phyloP scores from a whole-genome alignment of 2,329 filamentous ascomycete species.

The Fusarium sp. region DNA sequence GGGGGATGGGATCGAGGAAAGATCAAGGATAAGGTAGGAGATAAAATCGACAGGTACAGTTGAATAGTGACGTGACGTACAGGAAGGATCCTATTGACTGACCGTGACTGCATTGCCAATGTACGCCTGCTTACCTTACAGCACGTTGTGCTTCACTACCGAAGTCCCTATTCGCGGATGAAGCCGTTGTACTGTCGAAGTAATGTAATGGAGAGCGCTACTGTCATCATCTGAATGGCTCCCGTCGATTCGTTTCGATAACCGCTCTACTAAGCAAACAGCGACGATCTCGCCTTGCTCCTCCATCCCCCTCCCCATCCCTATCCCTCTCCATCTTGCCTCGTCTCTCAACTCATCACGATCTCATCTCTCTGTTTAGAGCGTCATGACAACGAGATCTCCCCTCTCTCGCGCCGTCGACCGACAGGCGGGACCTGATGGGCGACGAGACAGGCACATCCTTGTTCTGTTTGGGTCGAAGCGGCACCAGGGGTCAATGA shows the following conservation, averaged over 20 bases:
- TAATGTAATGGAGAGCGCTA: not conserved
- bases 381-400: constrained; percentile 29
- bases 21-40: constrained; percentile 10
- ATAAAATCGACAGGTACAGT: constrained; percentile 16
- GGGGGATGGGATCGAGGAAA: not conserved
- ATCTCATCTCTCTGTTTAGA: constrained; percentile 14
- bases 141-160: not conserved
- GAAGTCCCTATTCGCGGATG: constrained; percentile 4
- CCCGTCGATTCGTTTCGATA: not conserved
- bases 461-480: constrained; percentile 9
- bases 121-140: not conserved
- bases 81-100: constrained; percentile 12
- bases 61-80: constrained; percentile 31
- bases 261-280: constrained; percentile 6
- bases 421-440: constrained; percentile 29
- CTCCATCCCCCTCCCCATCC: not conserved
- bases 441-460: constrained; percentile 9
- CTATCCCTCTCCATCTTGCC: not conserved
- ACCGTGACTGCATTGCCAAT: not conserved
- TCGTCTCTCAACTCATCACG: constrained; percentile 8
- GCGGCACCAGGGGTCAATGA: constrained; percentile 21
- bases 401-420: constrained; percentile 27
- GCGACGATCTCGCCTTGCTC: not conserved
- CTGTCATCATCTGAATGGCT: constrained; percentile 3
- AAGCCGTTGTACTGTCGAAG: not conserved